Evolutionary conservation across 1,284 basidiomycete genomes (phyloP), one percentile per base, ranked within the genome.

Genomic region (Trametes versicolor): DNA sequence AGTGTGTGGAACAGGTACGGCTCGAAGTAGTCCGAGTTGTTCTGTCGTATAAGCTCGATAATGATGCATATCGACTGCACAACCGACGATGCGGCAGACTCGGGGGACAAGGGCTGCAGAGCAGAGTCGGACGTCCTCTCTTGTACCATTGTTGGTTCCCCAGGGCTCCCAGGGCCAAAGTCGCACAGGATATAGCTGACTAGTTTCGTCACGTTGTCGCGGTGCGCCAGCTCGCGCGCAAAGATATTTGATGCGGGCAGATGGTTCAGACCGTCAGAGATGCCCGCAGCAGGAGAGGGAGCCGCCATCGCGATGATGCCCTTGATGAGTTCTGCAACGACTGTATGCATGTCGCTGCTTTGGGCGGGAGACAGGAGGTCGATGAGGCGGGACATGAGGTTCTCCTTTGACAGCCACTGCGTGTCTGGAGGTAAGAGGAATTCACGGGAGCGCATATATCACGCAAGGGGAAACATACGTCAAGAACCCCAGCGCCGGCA

Each of bases 11-110:
- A 98, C n/a, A 99, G 85, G 77, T 97, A 98, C 17, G 97, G 97
- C 80, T 99, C 98, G 75, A 98, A 97, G 77, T 97, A 98, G 77
- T 99, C 97, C 58, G 96, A 97, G 79, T 99, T 99, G 80, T 99
- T 99, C 78, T 99, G 97, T 61, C 98, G 88, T 71, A 99, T 99
- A 43, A 99, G 86, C 77, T 99, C 98, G 72, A 98, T 94, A 68
- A 99, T 85, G 72, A 99, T 89, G 57, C 93, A 92, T 70, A 97
- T 93, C 29, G 95, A 92, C 66, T 96, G 91, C 36, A 94, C 87
- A 51, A 99, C 88, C 0, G 96, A 96, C 6, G 97, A 99, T 0
- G 91, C 89, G n/a, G 89, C 87, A 1, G 91, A 92, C 62, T 94
- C 91, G 19, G 87, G 80, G 32, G 87, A 60, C 39, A 51, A 53